Evolutionary conservation across 148 eudicot genomes (phyloP), one percentile per base, ranked within the genome.

Genomic region (Fallopia convolvulus): DNA sequence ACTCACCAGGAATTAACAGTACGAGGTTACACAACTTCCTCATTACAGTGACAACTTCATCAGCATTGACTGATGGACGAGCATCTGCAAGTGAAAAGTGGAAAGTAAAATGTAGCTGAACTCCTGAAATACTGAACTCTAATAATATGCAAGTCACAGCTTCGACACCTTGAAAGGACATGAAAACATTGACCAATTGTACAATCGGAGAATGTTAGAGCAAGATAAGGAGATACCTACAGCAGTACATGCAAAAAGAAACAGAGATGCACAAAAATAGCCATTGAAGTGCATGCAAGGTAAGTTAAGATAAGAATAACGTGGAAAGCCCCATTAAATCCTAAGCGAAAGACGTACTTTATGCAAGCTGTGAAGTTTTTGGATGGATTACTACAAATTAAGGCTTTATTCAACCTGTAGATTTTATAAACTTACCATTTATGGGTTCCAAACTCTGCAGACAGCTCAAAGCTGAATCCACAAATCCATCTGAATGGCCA

Each of bases 401-500:
- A 42, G 66, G 21, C 60, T 58, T 58, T 21, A 58, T 8, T 58
- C 66, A 23, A 20, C 32, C 8, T 8, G 66, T 13, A 58, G 66
- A 23, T 21, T 21, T 23, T 11, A 55, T 63, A 63, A 49, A 82
- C 90, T 79, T 74, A 92, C 97, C 92, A 80, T 86, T 78, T n/a
- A 71, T 42, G 75, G 46, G 42, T 44, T 79, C 84, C 78, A 79
- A 41, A 76, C 80, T 76, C 77, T 81, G 85, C 74, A 92, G 81
- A 79, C 89, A 87, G 46, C 76, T 77, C 58, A 90, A 41, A 63
- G 92, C 90, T 74, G 93, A 87, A 75, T 86, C 89, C 52, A 92
- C 71, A 61, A 92, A 82, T 78, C 89, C 93, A 81, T 90, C 93
- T 70, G 85, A 77, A 79, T 92, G 97, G 86, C 90, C 86, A 80